Conservation (phyloP, 1,284 basidiomycete genomes). For the Psilocybe mexicana region DNA sequence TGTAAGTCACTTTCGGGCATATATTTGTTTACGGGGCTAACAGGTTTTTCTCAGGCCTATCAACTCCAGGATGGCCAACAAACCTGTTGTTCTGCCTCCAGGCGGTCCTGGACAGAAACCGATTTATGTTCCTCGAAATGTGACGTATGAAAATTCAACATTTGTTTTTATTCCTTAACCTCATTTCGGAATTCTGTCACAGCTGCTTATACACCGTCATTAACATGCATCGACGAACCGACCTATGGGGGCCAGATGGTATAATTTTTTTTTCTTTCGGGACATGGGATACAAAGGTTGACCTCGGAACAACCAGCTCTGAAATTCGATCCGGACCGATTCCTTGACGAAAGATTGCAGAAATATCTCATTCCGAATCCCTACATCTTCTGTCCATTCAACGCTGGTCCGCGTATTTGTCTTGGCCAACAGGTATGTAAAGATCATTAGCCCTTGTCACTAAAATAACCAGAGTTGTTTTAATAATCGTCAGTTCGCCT, state of each 20-base stretch:
- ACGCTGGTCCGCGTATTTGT: constrained; percentile 56
- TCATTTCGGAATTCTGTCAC: background rate
- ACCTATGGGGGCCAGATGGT: constrained; percentile 40
- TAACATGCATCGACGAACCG: constrained; percentile 37
- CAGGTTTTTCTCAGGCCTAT: too few species aligned
- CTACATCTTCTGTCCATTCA: constrained; percentile 63
- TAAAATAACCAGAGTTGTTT: background rate
- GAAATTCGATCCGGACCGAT: constrained; percentile 61
- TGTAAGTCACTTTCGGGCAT: constrained; percentile 23
- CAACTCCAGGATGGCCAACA: constrained; percentile 26
- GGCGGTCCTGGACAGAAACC: constrained; percentile 24
- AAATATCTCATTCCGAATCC: constrained; percentile 56
- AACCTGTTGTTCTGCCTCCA: constrained; percentile 28
- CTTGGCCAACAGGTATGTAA: constrained; percentile 48
- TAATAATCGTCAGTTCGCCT: constrained; percentile 16
- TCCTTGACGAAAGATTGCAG: constrained; percentile 51
- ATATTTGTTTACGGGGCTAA: too few species aligned
- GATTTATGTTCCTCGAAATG: constrained; percentile 31
- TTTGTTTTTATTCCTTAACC: background rate
- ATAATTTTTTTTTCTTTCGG: constrained; percentile 10
- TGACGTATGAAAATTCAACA: constrained; percentile 20
- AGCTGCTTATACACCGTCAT: constrained; percentile 32
- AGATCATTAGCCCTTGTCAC: background rate
- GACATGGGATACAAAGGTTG: too few species aligned
- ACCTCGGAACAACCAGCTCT: constrained; percentile 32